Percentiles rank a stretch among this genome's conserved stretches.
Conservation (phyloP, 768 basidiomycete genomes). For the Clavaria fumosa region DNA sequence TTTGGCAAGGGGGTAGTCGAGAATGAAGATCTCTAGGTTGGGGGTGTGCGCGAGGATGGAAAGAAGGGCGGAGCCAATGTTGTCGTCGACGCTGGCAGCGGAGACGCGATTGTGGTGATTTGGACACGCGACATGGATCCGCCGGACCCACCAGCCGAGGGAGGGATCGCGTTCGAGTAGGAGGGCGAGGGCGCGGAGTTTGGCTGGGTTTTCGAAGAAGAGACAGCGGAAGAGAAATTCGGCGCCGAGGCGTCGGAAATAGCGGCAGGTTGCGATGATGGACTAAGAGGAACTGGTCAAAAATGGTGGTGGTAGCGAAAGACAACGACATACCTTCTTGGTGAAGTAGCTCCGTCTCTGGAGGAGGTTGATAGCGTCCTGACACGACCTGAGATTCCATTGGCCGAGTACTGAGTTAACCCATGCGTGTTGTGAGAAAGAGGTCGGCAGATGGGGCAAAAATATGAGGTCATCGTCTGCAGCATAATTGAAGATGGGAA, state of each 20-base stretch:
- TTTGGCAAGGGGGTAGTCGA: constrained; percentile 42
- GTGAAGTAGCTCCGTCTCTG: constrained; percentile 48
- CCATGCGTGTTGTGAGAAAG: constrained; percentile 54
- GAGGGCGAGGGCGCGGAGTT: constrained; percentile 35
- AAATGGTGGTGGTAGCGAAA: not conserved
- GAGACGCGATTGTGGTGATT: no score
- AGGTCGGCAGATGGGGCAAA: constrained; percentile 41
- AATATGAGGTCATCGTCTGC: constrained; percentile 58
- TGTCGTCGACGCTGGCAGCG: constrained; percentile 29
- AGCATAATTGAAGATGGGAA: constrained; percentile 54
- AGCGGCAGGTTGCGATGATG: constrained; percentile 50
- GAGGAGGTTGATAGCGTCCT: constrained; percentile 38
- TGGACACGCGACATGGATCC: constrained; percentile 52
- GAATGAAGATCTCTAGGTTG: constrained; percentile 57
- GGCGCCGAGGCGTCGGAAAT: constrained; percentile 43
- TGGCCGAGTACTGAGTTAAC: constrained; percentile 29
- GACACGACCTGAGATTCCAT: constrained; percentile 47
- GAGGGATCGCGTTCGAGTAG: constrained; percentile 33
- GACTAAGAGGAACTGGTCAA: constrained; percentile 26
- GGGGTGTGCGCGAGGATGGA: constrained; percentile 50
- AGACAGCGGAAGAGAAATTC: constrained; percentile 58
- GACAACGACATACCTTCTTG: constrained; percentile 53
- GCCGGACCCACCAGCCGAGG: constrained; percentile 54
- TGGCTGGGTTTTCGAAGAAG: constrained; percentile 46
- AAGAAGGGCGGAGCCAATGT: constrained; percentile 39